Evolutionary conservation across 2,329 filamentous ascomycete species (phyloP).

Genomic region (Penicillium sp.): DNA sequence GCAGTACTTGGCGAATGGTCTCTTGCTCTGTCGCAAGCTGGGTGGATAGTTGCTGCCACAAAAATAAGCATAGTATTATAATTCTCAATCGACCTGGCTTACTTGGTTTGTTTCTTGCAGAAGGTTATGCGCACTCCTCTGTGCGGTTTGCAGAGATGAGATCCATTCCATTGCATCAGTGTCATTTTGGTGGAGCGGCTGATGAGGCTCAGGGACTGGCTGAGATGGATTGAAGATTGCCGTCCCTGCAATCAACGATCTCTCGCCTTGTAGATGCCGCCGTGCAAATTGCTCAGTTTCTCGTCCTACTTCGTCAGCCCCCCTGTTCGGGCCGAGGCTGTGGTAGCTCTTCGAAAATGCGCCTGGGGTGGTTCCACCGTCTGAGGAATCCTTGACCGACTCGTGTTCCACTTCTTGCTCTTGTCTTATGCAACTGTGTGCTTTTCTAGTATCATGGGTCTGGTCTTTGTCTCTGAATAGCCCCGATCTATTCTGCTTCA

Average conservation of each 20-base stretch:
- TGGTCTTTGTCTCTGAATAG: not conserved
- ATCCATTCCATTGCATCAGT: slow-evolving; percentile 19
- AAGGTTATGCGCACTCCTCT: slow-evolving; percentile 24
- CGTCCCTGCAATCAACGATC: too few relatives aligned
- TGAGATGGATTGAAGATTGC: not conserved
- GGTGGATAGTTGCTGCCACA: slow-evolving; percentile 39
- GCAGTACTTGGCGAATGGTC: slow-evolving; percentile 44
- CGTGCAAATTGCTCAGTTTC: too few relatives aligned
- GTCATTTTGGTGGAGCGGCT: not conserved
- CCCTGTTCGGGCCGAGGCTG: too few relatives aligned
- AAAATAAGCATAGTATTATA: slow-evolving; percentile 1
- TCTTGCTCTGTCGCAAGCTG: slow-evolving; percentile 50
- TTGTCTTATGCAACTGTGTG: too few relatives aligned
- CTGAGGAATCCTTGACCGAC: too few relatives aligned
- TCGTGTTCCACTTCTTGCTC: too few relatives aligned
- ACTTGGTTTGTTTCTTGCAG: slow-evolving; percentile 32
- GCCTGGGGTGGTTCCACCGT: too few relatives aligned
- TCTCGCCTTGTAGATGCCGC: too few relatives aligned
- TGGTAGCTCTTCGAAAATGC: too few relatives aligned
- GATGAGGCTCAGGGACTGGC: not conserved
- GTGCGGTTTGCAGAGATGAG: slow-evolving; percentile 16
- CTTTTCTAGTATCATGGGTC: not conserved
- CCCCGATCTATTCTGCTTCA: not conserved
- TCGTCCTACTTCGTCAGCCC: too few relatives aligned
- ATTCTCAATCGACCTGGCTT: slow-evolving; percentile 12